phyloP scores from a whole-genome alignment of 1,139 yeast species.

The Geotrichum carabidarum region DNA sequence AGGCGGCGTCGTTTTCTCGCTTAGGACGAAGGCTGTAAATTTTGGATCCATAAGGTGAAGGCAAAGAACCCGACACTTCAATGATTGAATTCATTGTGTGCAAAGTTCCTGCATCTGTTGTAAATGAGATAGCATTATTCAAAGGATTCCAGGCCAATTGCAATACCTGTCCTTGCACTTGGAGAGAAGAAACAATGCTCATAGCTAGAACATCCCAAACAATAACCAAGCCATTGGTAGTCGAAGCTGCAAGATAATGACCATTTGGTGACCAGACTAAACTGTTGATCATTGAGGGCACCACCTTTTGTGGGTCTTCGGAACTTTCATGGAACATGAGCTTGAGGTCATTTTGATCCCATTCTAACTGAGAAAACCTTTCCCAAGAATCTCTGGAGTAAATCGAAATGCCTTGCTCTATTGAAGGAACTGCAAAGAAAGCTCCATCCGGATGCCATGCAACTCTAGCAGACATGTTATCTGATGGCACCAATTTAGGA shows the following conservation, averaged over 20 bases:
- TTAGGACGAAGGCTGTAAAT: conserved; percentile 13
- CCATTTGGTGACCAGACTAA: conserved; percentile 60
- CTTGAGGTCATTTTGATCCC: conserved; percentile 11
- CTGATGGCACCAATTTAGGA: conserved; percentile 36
- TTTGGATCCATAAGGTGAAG: conserved; percentile 1
- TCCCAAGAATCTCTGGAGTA: conserved; percentile 29
- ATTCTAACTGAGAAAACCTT: neutral
- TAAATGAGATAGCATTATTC: conserved; percentile 33
- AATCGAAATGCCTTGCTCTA: conserved; percentile 38
- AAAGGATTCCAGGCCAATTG: conserved; percentile 39
- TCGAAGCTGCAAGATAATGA: conserved; percentile 47
- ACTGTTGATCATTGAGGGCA: conserved; percentile 42
- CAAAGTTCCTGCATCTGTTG: conserved; percentile 36
- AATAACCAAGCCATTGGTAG: conserved; percentile 48
- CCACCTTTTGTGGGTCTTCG: conserved; percentile 9
- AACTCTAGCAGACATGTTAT: conserved; percentile 42
- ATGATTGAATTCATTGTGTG: conserved; percentile 22
- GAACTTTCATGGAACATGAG: conserved; percentile 6
- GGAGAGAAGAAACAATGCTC: conserved; percentile 3
- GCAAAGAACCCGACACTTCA: neutral
- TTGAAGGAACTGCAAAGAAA: conserved; percentile 53
- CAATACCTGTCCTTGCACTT: conserved; percentile 19
- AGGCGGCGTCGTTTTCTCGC: conserved; percentile 21
- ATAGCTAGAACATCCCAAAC: conserved; percentile 46
- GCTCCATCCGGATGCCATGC: conserved; percentile 65